Evolutionary conservation across 768 basidiomycete genomes (phyloP), one percentile per base, ranked within the genome.

Genomic region (Xerocomus brunneocitrinus): DNA sequence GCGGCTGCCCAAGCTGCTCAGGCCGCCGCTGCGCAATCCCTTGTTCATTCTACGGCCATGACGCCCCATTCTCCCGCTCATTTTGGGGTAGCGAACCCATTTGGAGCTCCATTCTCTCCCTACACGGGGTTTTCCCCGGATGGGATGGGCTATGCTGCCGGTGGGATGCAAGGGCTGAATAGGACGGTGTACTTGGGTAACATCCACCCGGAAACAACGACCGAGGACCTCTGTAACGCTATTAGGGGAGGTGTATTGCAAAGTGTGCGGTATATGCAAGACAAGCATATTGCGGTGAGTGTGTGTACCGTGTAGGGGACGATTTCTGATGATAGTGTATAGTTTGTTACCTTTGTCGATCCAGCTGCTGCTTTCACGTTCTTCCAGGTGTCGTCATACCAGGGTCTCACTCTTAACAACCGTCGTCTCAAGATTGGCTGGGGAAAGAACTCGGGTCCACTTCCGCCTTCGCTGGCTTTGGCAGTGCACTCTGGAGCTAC

Each of bases 341-440:
- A 94, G 90, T 99, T 98, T 59, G 89, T 98, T 50, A 95, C 93
- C 5, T 98, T 99, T 66, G 86, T 98, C 59, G 94, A 98, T 65
- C 89, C 94, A 10, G 85, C 87, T 0, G 90, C 91, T 47, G 95
- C 97, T 2, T 87, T 91, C 64, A 89, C 89, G 9, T 98, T 99
- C 79, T 94, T 84, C 82, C 90, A 95, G 65, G 86, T 92, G 35
- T 93, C 95, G 14, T 84, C 87, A 1, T 88, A 84, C 66, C 88
- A 93, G 60, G 94, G 95, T 6, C 76, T 99, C 51, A 91, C 87
- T 24, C 76, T 98, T 54, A 95, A 93, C 76, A 91, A 93, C 70
- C 87, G 95, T 40, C 84, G 94, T 27, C 81, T 98, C 57, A 98
- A 98, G 77, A 84, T 98, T 61, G 95, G 95, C 44, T 99, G 95